Evolutionary conservation across 2,329 filamentous ascomycete species (phyloP).

Genomic region (Biscogniauxia mediterranea): DNA sequence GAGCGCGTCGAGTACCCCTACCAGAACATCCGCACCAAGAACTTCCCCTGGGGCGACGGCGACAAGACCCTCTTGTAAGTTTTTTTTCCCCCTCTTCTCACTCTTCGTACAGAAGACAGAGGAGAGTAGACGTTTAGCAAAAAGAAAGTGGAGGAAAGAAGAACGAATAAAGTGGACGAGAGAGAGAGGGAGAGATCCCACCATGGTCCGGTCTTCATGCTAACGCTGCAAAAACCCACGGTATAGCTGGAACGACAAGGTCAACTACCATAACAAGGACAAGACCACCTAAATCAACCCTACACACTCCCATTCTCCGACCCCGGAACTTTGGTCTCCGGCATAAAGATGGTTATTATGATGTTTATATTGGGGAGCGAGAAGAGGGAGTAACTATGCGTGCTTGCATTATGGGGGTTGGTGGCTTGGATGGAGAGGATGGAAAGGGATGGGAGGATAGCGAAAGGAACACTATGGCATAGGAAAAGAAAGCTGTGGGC

Average conservation of each 20-base stretch:
- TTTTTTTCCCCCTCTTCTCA: not conserved
- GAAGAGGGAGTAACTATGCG: too few relatives aligned
- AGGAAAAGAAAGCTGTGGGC: not conserved
- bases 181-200: conserved; percentile 13
- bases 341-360: too few relatives aligned
- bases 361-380: too few relatives aligned
- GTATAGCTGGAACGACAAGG: conserved; percentile 82
- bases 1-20: conserved; percentile 93
- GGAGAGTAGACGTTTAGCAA: not conserved
- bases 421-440: too few relatives aligned
- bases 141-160: conserved; percentile 1
- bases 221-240: not conserved
- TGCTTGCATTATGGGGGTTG: too few relatives aligned
- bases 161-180: not conserved
- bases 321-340: too few relatives aligned
- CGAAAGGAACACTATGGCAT: too few relatives aligned
- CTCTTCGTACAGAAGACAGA: not conserved
- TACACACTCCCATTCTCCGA: not conserved
- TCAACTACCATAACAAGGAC: conserved; percentile 98
- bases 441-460: too few relatives aligned
- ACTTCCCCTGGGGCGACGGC: conserved; percentile 91
- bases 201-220: not conserved
- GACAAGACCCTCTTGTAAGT: conserved; percentile 81
- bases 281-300: conserved; percentile 50
- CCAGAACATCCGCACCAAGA: conserved; percentile 97